Conservation (phyloP, 495 filamentous ascomycete species). For the Cercophora samala region DNA sequence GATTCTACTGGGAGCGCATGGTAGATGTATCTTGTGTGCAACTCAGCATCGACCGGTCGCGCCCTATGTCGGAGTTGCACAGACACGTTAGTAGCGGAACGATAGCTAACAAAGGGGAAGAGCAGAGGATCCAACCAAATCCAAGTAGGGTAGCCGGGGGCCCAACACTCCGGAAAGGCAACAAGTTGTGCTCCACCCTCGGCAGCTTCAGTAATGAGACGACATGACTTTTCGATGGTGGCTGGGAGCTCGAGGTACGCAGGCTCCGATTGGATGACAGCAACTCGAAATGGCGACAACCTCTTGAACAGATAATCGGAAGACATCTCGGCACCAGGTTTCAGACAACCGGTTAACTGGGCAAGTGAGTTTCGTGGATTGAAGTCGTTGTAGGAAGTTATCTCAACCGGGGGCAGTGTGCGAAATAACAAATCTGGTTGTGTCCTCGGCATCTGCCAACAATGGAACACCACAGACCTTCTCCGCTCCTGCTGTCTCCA, state of each 20-base stretch:
- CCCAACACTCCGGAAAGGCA: background rate
- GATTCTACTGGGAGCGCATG: background rate
- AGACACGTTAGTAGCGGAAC: background rate
- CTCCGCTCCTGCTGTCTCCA: background rate
- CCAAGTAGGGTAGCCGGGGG: background rate
- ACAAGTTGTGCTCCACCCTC: background rate
- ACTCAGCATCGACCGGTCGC: background rate
- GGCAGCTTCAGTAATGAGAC: background rate
- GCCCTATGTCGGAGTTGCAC: background rate
- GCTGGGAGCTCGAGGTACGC: background rate
- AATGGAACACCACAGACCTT: background rate
- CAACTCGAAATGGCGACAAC: background rate
- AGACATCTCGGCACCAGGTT: too few relatives aligned
- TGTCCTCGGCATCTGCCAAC: background rate
- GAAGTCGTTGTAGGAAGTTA: too few relatives aligned
- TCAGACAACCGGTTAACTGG: background rate
- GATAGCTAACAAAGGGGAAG: background rate
- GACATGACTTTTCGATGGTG: background rate
- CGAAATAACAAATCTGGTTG: constrained; percentile 17
- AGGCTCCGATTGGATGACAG: background rate
- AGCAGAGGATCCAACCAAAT: background rate
- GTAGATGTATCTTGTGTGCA: background rate
- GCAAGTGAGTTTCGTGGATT: too few relatives aligned
- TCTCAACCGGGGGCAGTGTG: constrained; percentile 23
- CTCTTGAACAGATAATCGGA: background rate